Percentiles rank a stretch among this genome's conserved stretches.
Conservation (phyloP, 306 rosid genomes). For the Quercus wislizeni region DNA sequence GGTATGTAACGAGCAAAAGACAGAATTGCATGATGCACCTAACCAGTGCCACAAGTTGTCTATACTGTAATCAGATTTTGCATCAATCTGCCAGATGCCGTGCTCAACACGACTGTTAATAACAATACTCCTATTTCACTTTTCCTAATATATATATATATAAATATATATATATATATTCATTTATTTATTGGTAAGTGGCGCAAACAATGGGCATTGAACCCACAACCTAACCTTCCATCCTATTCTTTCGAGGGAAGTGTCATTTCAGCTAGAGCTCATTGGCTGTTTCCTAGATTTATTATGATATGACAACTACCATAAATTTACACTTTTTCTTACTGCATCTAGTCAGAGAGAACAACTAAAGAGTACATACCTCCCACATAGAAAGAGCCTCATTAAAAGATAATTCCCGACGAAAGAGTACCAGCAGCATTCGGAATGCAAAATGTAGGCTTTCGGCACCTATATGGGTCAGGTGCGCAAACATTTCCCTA, state of each 20-base stretch:
- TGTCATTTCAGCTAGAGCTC: too few relatives aligned
- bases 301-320: neutral
- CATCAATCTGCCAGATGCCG: neutral
- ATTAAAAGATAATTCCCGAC: constrained; percentile 80
- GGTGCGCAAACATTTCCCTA: constrained; percentile 73
- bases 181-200: too few relatives aligned
- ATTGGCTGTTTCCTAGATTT: too few relatives aligned
- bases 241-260: too few relatives aligned
- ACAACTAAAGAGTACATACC: constrained; percentile 49
- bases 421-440: constrained; percentile 93
- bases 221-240: too few relatives aligned
- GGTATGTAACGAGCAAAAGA: neutral
- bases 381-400: constrained; percentile 99
- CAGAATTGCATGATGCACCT: neutral
- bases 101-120: neutral
- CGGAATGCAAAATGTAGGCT: constrained; percentile 96
- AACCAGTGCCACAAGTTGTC: neutral
- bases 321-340: neutral
- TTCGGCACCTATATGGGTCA: constrained; percentile 87
- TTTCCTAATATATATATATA: neutral
- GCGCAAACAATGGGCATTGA: too few relatives aligned
- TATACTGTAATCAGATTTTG: neutral
- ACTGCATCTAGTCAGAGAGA: neutral
- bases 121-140: neutral
- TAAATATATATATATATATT: too few relatives aligned